Evolutionary conservation across 371 early-diverging fungal genomes (phyloP).

Genomic region (Mucor mucedo): DNA sequence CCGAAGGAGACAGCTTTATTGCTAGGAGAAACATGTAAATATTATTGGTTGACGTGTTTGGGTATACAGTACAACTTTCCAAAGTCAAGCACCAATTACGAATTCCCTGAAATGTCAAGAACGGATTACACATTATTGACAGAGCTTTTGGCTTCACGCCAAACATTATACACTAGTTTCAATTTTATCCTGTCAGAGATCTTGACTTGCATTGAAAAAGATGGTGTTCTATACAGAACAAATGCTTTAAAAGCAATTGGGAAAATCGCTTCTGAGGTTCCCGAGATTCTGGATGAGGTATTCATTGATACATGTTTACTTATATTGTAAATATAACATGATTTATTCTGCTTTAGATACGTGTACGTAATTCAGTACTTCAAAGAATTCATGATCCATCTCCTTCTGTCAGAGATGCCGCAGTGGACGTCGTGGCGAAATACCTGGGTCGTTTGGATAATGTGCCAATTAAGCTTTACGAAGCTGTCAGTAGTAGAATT

Average conservation of each 20-base stretch:
- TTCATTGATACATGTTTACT: not conserved
- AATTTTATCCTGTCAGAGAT: constrained; percentile 72
- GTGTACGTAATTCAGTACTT: constrained; percentile 71
- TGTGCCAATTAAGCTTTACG: constrained; percentile 73
- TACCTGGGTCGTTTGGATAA: constrained; percentile 68
- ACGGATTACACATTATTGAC: constrained; percentile 39
- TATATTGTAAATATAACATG: no score
- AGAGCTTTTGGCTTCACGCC: constrained; percentile 57
- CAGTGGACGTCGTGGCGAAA: constrained; percentile 86
- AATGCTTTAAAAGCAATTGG: constrained; percentile 81
- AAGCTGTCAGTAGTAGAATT: constrained; percentile 72
- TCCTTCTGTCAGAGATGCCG: constrained; percentile 89
- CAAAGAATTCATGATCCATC: constrained; percentile 82
- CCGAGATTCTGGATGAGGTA: constrained; percentile 64
- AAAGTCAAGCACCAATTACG: not conserved
- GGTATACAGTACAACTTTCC: constrained; percentile 17
- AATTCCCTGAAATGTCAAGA: constrained; percentile 39
- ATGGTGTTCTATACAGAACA: constrained; percentile 71
- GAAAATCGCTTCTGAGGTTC: constrained; percentile 68
- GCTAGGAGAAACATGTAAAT: constrained; percentile 26
- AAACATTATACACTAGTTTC: constrained; percentile 70
- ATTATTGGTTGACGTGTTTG: constrained; percentile 28
- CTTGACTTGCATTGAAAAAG: constrained; percentile 65
- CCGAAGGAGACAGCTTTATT: constrained; percentile 17
- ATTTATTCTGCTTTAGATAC: constrained; percentile 35